Evolutionary conservation across 148 eudicot genomes (phyloP).

Genomic region (Linanthus parryae): DNA sequence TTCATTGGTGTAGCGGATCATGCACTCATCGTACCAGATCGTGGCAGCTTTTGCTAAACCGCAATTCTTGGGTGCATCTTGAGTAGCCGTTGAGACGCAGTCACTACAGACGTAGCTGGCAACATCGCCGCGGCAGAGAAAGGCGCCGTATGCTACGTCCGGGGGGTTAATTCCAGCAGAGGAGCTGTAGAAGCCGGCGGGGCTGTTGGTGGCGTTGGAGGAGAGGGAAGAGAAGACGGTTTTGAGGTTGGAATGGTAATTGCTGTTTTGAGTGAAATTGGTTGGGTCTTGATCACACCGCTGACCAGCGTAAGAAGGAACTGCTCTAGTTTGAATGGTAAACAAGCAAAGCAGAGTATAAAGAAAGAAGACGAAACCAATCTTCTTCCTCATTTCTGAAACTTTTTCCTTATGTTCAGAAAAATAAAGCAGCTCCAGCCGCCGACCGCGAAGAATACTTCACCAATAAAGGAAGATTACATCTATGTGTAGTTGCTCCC

Average conservation of each 20-base stretch:
- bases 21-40: slow-evolving; percentile 35
- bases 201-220: too few species aligned
- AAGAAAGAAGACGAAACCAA: too few species aligned
- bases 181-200: background rate
- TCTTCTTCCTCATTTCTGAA: too few species aligned
- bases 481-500: too few species aligned
- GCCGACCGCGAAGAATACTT: too few species aligned
- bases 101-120: slow-evolving; percentile 2
- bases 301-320: too few species aligned
- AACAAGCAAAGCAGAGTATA: too few species aligned
- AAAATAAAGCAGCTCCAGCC: too few species aligned
- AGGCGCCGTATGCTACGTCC: slow-evolving; percentile 27
- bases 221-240: background rate
- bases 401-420: too few species aligned
- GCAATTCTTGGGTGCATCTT: slow-evolving; percentile 1
- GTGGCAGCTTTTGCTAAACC: slow-evolving; percentile 10
- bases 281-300: background rate
- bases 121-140: too few species aligned
- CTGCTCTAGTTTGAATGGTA: too few species aligned
- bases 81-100: slow-evolving; percentile 18
- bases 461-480: too few species aligned
- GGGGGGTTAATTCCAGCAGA: slow-evolving; percentile 2
- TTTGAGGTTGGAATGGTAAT: background rate
- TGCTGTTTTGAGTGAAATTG: background rate
- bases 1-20: slow-evolving; percentile 22